Base-by-base conservation (phyloP, 345 rosid genomes). In the Anacardium occidentale region DNA sequence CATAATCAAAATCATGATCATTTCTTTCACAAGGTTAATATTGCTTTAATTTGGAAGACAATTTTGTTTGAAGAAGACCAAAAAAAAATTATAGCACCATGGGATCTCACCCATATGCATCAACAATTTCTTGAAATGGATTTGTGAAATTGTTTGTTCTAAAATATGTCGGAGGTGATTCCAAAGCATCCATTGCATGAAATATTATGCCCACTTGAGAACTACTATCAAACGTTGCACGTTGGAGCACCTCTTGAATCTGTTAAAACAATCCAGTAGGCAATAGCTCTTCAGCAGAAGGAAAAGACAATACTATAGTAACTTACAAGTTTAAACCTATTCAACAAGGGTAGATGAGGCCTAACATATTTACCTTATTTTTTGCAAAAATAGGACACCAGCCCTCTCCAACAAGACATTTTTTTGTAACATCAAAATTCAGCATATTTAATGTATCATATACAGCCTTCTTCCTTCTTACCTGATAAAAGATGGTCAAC, bases 331-430 rank as follows among this genome's bases (percentile, higher is more conserved):
- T 51, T 9, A 73, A 59, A 45, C 17, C 20, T 55, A 18, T 52
- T 18, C 34, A 71, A 50, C 13, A 47, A 45, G 47, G 63, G 59
- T 25, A 32, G 56, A 76, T 12, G 20, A 69, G 51, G 26, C 40
- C 64, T 44, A 18, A 74, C 34, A 54, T 5, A 64, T 58, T 71
- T 84, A 92, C 98, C 94, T 92, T 86, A 64, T 87, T 64, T 86
- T 86, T 92, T 47, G 99, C 97, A 85, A 89, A 94, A 72, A 86
- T 74, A 42, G 98, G 99, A 75, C 99, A 94, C 97, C 98, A 94
- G 52, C 98, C 97, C 80, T 94, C 99, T 55, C 99, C 98, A 69
- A 94, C 96, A 69, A 94, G 98, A 81, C 97, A 94, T 80, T 94
- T 94, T 80, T 94, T 94, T 14, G 98, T 92, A 67, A 94, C 98